Evolutionary conservation across 2,329 filamentous ascomycete species (phyloP).

Genomic region (Penicillium sumatraense): DNA sequence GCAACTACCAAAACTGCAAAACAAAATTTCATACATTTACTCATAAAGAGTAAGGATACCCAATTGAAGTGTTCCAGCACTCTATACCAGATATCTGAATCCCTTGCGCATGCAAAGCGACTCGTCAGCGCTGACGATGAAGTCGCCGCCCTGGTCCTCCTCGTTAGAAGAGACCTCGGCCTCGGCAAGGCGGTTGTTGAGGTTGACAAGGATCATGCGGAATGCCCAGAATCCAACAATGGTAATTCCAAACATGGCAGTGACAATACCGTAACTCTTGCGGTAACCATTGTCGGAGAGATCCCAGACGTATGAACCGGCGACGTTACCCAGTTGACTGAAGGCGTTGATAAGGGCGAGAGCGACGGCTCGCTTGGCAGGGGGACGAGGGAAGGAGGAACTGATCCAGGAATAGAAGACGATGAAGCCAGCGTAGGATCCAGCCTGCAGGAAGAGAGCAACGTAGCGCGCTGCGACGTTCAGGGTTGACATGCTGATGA

Average conservation of each 20-base stretch:
- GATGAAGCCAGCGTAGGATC: conserved; percentile 58
- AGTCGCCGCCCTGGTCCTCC: conserved; percentile 7
- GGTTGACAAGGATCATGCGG: conserved; percentile 50
- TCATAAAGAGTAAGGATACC: not conserved
- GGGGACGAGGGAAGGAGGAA: conserved; percentile 66
- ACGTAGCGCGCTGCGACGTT: conserved; percentile 63
- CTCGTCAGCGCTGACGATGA: conserved; percentile 25
- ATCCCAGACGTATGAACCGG: conserved; percentile 67
- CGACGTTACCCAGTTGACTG: conserved; percentile 61
- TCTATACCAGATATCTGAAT: conserved; percentile 32
- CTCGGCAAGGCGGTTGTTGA: conserved; percentile 30
- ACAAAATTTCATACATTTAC: not conserved
- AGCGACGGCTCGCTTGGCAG: conserved; percentile 72
- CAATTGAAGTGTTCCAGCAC: conserved; percentile 1
- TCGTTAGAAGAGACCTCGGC: conserved; percentile 17
- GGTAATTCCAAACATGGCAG: conserved; percentile 66
- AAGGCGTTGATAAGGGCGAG: conserved; percentile 77
- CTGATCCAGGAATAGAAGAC: conserved; percentile 38
- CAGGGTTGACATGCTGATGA: conserved; percentile 64
- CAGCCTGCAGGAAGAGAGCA: conserved; percentile 64
- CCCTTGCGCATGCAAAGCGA: conserved; percentile 32
- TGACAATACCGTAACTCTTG: conserved; percentile 68
- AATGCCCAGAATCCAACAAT: conserved; percentile 53
- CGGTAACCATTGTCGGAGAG: conserved; percentile 64
- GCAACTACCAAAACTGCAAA: not conserved